Conservation (phyloP, 352 stramenopile genomes). For the Pythium apleroticum region DNA sequence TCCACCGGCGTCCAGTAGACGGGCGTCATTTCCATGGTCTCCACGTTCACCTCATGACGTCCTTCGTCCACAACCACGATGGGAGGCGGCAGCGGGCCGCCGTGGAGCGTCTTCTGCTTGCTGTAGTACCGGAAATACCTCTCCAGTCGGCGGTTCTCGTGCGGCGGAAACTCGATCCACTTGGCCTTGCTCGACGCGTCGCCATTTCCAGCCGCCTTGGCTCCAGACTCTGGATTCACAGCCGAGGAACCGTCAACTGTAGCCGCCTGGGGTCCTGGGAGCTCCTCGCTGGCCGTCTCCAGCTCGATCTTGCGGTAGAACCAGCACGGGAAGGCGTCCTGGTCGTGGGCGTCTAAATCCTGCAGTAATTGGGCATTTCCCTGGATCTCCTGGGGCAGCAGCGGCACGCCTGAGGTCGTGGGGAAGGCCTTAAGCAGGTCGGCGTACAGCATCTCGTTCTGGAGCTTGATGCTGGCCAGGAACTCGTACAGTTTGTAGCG, state of each 20-base stretch:
- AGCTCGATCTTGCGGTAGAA: conserved; percentile 73
- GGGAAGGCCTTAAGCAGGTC: conserved; percentile 64
- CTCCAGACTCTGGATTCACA: neutral
- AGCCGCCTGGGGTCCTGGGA: neutral
- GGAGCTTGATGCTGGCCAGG: conserved; percentile 76
- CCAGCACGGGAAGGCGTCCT: conserved; percentile 73
- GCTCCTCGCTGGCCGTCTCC: neutral
- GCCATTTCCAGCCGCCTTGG: neutral
- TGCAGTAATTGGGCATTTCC: conserved; percentile 40
- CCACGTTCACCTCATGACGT: conserved; percentile 74
- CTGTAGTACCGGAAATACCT: conserved; percentile 69
- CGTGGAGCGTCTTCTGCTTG: conserved; percentile 41
- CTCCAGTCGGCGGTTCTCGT: conserved; percentile 73
- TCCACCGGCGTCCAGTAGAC: conserved; percentile 81
- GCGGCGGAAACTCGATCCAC: conserved; percentile 78
- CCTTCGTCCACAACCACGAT: conserved; percentile 84
- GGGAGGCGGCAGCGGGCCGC: conserved; percentile 39
- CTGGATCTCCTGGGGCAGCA: conserved; percentile 40
- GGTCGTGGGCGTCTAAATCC: conserved; percentile 53
- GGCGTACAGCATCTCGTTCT: conserved; percentile 82
- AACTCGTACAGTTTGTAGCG: conserved; percentile 85
- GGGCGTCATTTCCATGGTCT: conserved; percentile 74
- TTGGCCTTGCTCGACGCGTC: conserved; percentile 22
- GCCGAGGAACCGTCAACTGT: neutral
- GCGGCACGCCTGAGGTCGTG: conserved; percentile 43